A percentile compares a stretch with the other conserved stretches of the same genome.
phyloP scores from a whole-genome alignment of 179 eudicot genomes.

The Vitellaria paradoxa region DNA sequence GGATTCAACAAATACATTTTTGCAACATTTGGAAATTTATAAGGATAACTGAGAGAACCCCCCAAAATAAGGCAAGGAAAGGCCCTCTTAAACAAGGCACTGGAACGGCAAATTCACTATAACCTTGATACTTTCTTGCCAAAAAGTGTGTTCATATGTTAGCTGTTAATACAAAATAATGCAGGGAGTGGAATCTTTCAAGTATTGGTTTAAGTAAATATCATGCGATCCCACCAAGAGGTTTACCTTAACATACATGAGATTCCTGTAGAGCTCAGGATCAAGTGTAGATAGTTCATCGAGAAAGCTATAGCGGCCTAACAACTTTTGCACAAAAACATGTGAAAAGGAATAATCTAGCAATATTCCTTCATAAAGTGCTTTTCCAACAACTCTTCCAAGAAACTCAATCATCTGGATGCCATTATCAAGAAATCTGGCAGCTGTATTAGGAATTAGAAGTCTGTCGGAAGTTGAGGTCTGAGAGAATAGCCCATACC shows the following conservation, averaged over 20 bases:
- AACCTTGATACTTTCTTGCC: not conserved
- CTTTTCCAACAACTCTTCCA: conserved; percentile 95
- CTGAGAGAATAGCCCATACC: conserved; percentile 93
- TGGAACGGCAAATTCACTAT: not conserved
- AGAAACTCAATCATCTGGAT: conserved; percentile 91
- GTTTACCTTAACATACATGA: conserved; percentile 91
- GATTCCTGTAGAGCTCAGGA: conserved; percentile 88
- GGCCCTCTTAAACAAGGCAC: not conserved
- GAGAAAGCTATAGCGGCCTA: conserved; percentile 94
- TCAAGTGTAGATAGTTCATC: conserved; percentile 94
- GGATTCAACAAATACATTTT: not conserved
- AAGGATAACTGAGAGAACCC: not conserved
- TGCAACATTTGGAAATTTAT: not conserved
- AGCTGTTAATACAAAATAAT: not conserved
- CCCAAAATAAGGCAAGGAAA: not conserved
- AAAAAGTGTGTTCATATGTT: not conserved
- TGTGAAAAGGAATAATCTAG: conserved; percentile 90
- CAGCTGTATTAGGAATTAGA: conserved; percentile 75
- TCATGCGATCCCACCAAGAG: not conserved
- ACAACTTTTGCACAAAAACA: conserved; percentile 87
- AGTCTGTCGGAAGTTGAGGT: conserved; percentile 87
- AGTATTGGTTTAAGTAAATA: no score
- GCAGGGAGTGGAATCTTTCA: no score
- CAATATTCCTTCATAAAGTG: conserved; percentile 90
- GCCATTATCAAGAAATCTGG: conserved; percentile 76